Base-by-base conservation (phyloP, 768 basidiomycete species). In the Termitomyces sp. region DNA sequence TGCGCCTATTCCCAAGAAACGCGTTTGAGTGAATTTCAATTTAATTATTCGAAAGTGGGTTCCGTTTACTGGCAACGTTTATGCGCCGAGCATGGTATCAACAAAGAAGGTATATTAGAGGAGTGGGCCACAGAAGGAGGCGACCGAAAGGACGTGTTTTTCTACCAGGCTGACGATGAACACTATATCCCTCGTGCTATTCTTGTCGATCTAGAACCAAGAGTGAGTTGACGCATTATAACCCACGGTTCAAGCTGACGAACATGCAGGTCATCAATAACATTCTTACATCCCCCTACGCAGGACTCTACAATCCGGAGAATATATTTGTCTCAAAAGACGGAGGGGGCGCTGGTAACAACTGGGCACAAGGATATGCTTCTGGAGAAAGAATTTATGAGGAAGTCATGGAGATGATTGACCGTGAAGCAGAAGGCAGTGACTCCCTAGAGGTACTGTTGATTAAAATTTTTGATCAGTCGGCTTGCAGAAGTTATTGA, bases 81-180 rank as follows among this genome's bases (percentile, higher is more conserved):
- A 18, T 98, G 97, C 66, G 92, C 94, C 18, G 97, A 99, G 74
- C 97, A 99, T 72, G 97, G 97, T 18, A 98, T 99, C 76, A 94
- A 84, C 70, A 88, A 90, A 57, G 90, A 95, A 64, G 97, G 97
- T 29, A 92, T 93, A 58, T 85, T 98, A 48, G 95, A 98, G 71
- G 95, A 98, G 61, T 96, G 93, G 91, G 94, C 95, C 6, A 91
- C 88, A 1, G 94, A 95, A 65, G 92, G 91, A 20, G 92, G 92
- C 9, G 97, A 99, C 73, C 81, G 97, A 65, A 99, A 98, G 69
- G 97, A 99, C 74, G 96, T 97, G 28, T 99, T 99, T 75, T 99
- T 99, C 77, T 98, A 99, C 70, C 96, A 98, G 72, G 97, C 97
- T n/a, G 97, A 99, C 70, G 97, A 99, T 67, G 97, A 98, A 70